These are phyloP conservation scores for Hemileccinum impolitum DNA, from an alignment of 768 basidiomycete genomes.

Conservation along the genomic window DNA sequence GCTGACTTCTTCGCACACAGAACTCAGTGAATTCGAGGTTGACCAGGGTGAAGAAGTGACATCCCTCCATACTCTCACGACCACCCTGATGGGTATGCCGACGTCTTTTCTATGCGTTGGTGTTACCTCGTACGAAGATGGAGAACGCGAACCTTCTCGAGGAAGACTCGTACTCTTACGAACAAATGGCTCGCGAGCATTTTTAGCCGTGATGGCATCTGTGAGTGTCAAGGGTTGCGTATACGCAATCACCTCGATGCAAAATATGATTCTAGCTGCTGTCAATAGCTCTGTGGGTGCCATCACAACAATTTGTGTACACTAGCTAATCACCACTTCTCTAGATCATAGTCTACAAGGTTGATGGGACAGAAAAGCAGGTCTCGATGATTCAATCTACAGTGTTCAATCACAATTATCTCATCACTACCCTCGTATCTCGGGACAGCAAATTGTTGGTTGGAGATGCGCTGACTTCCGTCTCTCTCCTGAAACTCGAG, in stretches of 20 bases:
- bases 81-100: slow-evolving; percentile 26
- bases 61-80: slow-evolving; percentile 39
- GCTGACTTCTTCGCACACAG: slow-evolving; percentile 13
- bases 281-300: slow-evolving; percentile 71
- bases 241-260: slow-evolving; percentile 53
- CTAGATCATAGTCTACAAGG: slow-evolving; percentile 47
- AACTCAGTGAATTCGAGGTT: slow-evolving; percentile 29
- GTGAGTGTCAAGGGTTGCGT: slow-evolving; percentile 60
- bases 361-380: slow-evolving; percentile 35
- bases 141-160: slow-evolving; percentile 47
- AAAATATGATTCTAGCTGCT: slow-evolving; percentile 58
- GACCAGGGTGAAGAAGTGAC: slow-evolving; percentile 61
- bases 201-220: slow-evolving; percentile 37
- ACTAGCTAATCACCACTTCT: slow-evolving; percentile 1
- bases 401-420: slow-evolving; percentile 81
- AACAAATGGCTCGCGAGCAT: slow-evolving; percentile 23
- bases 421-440: slow-evolving; percentile 64
- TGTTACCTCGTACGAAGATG: slow-evolving; percentile 38
- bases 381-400: slow-evolving; percentile 37
- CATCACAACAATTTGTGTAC: not conserved
- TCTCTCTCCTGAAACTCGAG: slow-evolving; percentile 60
- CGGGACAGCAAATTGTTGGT: slow-evolving; percentile 54
- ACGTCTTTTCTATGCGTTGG: slow-evolving; percentile 51
- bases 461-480: slow-evolving; percentile 80
- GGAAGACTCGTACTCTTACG: slow-evolving; percentile 64